Conservation (phyloP, 192 early-diverging fungal species). For the Hyaloraphidium curvatum region DNA sequence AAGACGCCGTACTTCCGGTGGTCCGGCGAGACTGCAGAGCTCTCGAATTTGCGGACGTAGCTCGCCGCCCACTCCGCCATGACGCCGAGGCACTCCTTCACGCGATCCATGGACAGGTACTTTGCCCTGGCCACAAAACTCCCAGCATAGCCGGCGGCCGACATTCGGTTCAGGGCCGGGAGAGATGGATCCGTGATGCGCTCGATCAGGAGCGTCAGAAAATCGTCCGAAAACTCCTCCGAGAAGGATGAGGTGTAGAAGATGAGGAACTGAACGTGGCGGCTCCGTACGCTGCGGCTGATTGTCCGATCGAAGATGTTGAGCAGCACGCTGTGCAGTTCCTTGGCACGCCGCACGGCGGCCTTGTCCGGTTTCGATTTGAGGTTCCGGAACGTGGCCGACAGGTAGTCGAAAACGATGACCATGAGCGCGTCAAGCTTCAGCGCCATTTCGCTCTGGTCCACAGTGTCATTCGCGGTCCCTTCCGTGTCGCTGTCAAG, state of each 20-base stretch:
- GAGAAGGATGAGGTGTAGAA: constrained; percentile 57
- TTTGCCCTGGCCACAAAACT: constrained; percentile 75
- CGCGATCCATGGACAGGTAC: constrained; percentile 39
- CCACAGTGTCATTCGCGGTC: constrained; percentile 16
- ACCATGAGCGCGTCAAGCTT: constrained; percentile 56
- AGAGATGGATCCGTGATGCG: constrained; percentile 31
- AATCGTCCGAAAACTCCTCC: constrained; percentile 46
- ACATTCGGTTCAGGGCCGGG: constrained; percentile 46
- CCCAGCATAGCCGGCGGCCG: constrained; percentile 65
- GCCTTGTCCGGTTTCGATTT: too few relatives aligned
- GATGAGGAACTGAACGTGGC: constrained; percentile 79
- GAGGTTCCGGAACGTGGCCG: too few relatives aligned
- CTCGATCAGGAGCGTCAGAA: constrained; percentile 51
- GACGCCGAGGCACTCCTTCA: constrained; percentile 45
- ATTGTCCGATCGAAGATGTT: constrained; percentile 61
- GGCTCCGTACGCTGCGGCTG: constrained; percentile 68
- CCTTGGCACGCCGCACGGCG: too few relatives aligned
- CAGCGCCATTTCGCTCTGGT: constrained; percentile 33
- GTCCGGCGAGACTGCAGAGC: constrained; percentile 18
- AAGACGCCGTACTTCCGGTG: constrained; percentile 54
- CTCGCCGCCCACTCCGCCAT: constrained; percentile 43
- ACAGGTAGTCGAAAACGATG: constrained; percentile 45
- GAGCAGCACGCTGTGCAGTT: too few relatives aligned
- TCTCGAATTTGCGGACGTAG: constrained; percentile 49
- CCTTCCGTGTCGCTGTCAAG: constrained; percentile 9